Base-by-base conservation (phyloP, 2,329 filamentous ascomycete species). In the Fusarium sambucinum region DNA sequence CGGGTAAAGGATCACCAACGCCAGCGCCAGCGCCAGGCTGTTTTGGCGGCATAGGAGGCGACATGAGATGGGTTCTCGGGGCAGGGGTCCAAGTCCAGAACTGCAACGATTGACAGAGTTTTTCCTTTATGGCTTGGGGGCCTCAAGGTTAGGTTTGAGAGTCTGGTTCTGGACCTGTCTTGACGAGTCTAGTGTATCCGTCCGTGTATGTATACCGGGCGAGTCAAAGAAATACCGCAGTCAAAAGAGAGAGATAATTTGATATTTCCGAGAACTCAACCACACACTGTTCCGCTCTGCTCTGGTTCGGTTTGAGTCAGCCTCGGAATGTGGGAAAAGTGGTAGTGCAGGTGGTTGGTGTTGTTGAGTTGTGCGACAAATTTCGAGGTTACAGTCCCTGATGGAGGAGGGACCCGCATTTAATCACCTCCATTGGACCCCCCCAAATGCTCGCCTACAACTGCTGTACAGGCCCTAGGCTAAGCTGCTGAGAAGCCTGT, bases 31-130 rank as follows among this genome's bases (percentile, higher is more conserved):
- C 27, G 35, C 56, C 54, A 40, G 35, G 13, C 19, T 37, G 23
- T 38, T 47, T 46, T 41, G 53, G 48, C 60, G 47, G 55, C 44
- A 45, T 44, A 51, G 30, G 50, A 62, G 60, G 55, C 55, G 55
- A 56, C 65, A 68, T 69, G 60, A 46, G 29, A 41, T 30, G n/a
- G 37, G 25, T 29, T 45, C n/a, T 45, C 11, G 17, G 27, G 23
- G 40, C 61, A 67, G 57, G 62, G 66, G 45, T 61, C 48, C 33
- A 38, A 63, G 44, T 30, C 59, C 59, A 58, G 51, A 62, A 63
- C 32, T 48, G 51, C 29, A 57, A 50, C 29, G 59, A 66, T 54
- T 53, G 50, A 57, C 59, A 55, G 44, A 54, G 51, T 40, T 48
- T 62, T 62, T 55, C 19, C 4, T 50, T n/a, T 37, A 14, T 33